phyloP scores from a whole-genome alignment of 2,329 filamentous ascomycete species.

The Trichoderma harzianum region DNA sequence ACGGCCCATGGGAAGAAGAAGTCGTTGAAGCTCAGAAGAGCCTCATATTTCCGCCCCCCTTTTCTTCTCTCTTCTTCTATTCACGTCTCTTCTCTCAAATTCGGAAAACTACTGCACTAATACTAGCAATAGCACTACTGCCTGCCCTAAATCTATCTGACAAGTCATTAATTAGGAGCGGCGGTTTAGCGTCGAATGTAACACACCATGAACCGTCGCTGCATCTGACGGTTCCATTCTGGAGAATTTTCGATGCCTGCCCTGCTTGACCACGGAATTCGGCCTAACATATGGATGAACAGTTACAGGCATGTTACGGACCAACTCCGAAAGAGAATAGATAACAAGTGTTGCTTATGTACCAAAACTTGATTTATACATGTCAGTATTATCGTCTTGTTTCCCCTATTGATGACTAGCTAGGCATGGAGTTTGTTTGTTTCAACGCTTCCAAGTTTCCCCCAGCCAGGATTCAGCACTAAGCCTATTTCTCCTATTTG shows the following conservation, averaged over 20 bases:
- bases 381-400: background rate
- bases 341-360: background rate
- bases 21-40: background rate
- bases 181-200: background rate
- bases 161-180: background rate
- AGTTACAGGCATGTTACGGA: background rate
- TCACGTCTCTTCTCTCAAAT: background rate
- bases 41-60: background rate
- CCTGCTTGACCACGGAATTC: background rate
- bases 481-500: background rate
- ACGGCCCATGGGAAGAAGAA: background rate
- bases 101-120: background rate
- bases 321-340: background rate
- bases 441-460: background rate
- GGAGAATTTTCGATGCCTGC: background rate
- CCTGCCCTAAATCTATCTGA: background rate
- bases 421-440: background rate
- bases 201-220: background rate
- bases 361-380: background rate
- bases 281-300: background rate
- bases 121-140: background rate
- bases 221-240: background rate
- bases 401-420: background rate
- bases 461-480: background rate
- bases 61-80: background rate